phyloP scores from a whole-genome alignment of 2,329 filamentous ascomycete genomes.

The Fusarium temperatum region DNA sequence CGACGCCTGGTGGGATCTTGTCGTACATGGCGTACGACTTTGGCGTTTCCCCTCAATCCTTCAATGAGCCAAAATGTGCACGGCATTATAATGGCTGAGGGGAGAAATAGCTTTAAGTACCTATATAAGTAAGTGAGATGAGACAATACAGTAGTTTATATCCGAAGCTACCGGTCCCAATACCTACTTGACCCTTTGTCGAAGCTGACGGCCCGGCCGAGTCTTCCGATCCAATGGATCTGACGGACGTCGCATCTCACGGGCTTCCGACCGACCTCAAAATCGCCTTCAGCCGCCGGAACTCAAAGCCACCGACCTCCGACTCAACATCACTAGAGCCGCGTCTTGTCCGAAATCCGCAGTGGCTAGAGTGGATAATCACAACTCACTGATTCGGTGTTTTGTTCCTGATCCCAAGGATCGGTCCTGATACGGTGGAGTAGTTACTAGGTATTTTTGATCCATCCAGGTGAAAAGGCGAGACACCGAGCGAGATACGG shows the following conservation, averaged over 20 bases:
- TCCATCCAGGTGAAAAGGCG: conserved; percentile 17
- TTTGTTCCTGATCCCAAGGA: conserved; percentile 10
- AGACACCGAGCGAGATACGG: conserved; percentile 22
- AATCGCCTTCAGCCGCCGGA: conserved; percentile 16
- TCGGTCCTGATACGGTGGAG: conserved; percentile 14
- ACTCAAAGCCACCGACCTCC: conserved; percentile 16
- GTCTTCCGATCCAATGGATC: conserved; percentile 6
- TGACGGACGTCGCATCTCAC: conserved; percentile 7
- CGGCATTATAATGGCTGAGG: background rate
- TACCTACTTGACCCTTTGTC: background rate
- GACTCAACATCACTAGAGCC: background rate
- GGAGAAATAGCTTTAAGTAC: background rate
- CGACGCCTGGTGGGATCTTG: conserved; percentile 8
- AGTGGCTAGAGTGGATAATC: conserved; percentile 15
- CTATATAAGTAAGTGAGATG: background rate
- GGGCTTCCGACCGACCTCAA: background rate
- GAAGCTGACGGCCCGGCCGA: conserved; percentile 1
- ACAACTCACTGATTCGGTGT: background rate
- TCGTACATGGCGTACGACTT: conserved; percentile 12
- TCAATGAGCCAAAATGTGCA: background rate
- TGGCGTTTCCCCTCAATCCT: background rate
- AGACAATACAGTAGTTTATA: background rate
- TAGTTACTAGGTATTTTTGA: background rate
- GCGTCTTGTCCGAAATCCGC: conserved; percentile 5
- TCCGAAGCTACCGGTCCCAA: conserved; percentile 4